Conservation (phyloP, 2,329 filamentous ascomycete species). For the Ophiostoma himal-ulmi region DNA sequence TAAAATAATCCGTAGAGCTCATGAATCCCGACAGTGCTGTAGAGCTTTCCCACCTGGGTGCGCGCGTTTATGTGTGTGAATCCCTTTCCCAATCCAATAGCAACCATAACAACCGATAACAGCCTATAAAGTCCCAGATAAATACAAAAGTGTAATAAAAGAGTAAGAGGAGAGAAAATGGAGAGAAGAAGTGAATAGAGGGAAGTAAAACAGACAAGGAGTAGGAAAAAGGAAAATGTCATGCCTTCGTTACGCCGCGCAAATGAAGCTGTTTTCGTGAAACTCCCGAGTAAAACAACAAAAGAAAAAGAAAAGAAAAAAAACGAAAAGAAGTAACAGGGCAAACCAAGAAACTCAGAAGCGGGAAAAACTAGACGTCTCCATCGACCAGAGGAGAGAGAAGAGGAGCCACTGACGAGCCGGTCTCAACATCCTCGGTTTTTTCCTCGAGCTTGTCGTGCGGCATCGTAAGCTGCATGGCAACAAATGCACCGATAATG, state of each 20-base stretch:
- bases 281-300: neutral
- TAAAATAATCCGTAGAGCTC: neutral
- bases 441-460: conserved; percentile 41
- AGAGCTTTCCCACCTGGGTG: conserved; percentile 13
- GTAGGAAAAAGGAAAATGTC: neutral
- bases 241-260: conserved; percentile 18
- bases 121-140: conserved; percentile 5
- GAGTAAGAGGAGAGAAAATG: neutral
- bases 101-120: conserved; percentile 4
- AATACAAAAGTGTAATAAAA: conserved; percentile 11
- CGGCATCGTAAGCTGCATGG: conserved; percentile 67
- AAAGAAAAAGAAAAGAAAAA: neutral
- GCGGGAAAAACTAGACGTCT: neutral
- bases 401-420: neutral
- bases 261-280: conserved; percentile 5
- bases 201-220: neutral
- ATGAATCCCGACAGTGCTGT: neutral
- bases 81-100: conserved; percentile 1
- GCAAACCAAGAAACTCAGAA: neutral
- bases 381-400: neutral
- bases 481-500: conserved; percentile 65
- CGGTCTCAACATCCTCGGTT: conserved; percentile 36
- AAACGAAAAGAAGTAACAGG: neutral
- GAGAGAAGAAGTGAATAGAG: neutral
- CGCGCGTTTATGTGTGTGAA: conserved; percentile 14